Conservation (phyloP, 345 rosid species). For the Trapa bicornis region DNA sequence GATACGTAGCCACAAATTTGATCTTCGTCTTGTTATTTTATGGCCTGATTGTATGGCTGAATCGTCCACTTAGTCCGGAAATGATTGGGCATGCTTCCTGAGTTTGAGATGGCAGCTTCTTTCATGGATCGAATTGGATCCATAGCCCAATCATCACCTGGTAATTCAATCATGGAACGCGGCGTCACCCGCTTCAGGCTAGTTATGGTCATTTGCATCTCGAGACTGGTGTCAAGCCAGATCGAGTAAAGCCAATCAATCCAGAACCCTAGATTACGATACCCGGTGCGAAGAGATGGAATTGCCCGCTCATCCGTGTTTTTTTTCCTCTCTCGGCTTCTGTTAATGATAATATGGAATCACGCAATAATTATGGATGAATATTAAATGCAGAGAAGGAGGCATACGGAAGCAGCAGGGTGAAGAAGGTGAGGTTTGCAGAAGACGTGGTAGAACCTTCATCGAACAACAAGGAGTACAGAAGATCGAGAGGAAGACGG, state of each 20-base stretch:
- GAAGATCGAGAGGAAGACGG: constrained; percentile 20
- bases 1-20: background rate
- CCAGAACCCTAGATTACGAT: background rate
- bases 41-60: background rate
- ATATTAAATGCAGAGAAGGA: background rate
- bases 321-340: too few relatives aligned
- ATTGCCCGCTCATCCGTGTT: background rate
- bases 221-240: background rate
- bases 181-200: too few relatives aligned
- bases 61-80: too few relatives aligned
- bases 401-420: constrained; percentile 11
- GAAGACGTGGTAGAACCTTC: constrained; percentile 71
- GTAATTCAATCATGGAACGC: too few relatives aligned
- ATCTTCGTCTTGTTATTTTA: background rate
- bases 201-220: too few relatives aligned
- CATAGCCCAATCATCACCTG: too few relatives aligned
- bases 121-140: too few relatives aligned
- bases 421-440: constrained; percentile 66
- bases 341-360: too few relatives aligned
- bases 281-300: background rate
- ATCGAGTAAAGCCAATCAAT: background rate
- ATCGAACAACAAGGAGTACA: constrained; percentile 44
- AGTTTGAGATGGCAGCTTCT: background rate
- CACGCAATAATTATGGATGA: background rate
- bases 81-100: background rate